Evolutionary conservation across 805 yeast species (phyloP).

Genomic region (Spencermartinsiella europaea): DNA sequence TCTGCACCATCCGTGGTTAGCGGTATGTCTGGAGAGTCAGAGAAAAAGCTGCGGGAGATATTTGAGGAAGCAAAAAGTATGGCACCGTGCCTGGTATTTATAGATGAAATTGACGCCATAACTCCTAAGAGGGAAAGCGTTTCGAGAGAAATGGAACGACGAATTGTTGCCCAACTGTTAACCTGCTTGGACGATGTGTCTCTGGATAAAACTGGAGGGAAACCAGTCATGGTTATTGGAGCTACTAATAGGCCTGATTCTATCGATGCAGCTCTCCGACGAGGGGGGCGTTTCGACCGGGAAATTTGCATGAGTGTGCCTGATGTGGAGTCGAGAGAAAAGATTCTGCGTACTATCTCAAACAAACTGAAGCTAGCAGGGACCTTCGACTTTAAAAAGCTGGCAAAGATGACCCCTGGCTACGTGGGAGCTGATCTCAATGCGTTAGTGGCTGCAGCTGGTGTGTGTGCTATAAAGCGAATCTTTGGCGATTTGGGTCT

Average conservation of each 20-base stretch:
- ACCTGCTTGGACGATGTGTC: constrained; percentile 93
- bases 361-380: constrained; percentile 60
- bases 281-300: constrained; percentile 95
- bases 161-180: constrained; percentile 91
- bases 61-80: constrained; percentile 85
- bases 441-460: constrained; percentile 92
- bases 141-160: constrained; percentile 94
- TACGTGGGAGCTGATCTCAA: constrained; percentile 96
- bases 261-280: constrained; percentile 85
- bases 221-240: constrained; percentile 90
- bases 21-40: constrained; percentile 99
- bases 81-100: constrained; percentile 90
- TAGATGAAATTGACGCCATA: constrained; percentile 97
- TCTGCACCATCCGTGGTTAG: constrained; percentile 96
- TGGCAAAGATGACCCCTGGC: constrained; percentile 94
- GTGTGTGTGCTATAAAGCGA: constrained; percentile 87
- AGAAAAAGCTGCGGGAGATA: constrained; percentile 85
- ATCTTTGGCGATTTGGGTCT: constrained; percentile 53
- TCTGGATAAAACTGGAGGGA: constrained; percentile 82
- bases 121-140: constrained; percentile 98
- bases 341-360: constrained; percentile 73
- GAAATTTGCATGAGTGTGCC: constrained; percentile 96
- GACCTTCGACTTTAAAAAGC: constrained; percentile 55
- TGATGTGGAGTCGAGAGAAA: constrained; percentile 70
- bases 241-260: constrained; percentile 98